Conservation (phyloP, 2,329 filamentous ascomycete species). For the Sporothrix dimorphospora region DNA sequence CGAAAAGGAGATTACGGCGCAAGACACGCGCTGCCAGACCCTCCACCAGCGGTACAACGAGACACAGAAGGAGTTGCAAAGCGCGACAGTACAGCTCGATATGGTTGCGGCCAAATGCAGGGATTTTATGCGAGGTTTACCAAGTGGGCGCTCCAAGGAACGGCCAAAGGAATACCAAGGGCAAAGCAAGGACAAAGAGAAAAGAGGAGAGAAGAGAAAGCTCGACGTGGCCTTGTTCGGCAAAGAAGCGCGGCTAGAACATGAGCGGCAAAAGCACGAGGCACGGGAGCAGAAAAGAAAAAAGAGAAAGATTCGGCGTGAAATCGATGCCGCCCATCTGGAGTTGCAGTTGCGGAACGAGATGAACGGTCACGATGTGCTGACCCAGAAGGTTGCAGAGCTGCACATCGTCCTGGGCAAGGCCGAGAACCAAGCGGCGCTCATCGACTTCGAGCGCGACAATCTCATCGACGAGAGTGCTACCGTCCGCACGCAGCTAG, state of each 20-base stretch:
- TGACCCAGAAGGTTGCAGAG: background rate
- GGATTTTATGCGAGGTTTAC: background rate
- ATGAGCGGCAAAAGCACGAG: background rate
- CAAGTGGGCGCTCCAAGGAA: background rate
- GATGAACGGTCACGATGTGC: background rate
- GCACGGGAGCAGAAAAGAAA: background rate
- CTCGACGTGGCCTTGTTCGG: background rate
- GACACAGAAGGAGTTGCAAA: background rate
- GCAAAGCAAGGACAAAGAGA: background rate
- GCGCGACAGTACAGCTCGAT: background rate
- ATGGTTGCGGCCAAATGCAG: background rate
- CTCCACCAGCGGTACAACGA: background rate
- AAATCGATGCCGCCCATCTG: background rate
- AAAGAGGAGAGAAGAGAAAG: background rate
- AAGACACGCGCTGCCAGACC: background rate
- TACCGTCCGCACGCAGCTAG: background rate
- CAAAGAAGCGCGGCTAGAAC: background rate
- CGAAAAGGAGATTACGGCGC: background rate
- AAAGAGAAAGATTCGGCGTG: background rate
- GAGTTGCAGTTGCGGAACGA: background rate
- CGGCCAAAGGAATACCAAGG: background rate
- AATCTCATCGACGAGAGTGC: background rate
- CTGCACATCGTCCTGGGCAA: background rate
- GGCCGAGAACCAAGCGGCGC: background rate
- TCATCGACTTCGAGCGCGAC: background rate